These are phyloP conservation scores for Cordia subcordata DNA, from an alignment of 257 asterid genomes.

Conservation along the genomic window DNA sequence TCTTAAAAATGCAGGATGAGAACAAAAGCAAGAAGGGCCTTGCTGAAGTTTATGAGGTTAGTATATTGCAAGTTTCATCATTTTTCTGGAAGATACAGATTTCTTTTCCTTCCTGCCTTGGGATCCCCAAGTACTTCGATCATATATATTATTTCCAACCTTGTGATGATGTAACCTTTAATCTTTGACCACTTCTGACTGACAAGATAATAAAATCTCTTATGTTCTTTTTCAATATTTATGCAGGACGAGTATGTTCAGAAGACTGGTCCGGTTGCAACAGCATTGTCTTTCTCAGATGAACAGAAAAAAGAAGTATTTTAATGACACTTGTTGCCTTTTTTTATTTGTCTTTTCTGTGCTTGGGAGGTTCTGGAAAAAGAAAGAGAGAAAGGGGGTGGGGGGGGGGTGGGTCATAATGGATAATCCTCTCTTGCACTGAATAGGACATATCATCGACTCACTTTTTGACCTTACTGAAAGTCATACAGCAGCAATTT, in stretches of 20 bases:
- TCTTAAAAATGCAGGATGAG: conserved; percentile 61
- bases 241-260: conserved; percentile 92
- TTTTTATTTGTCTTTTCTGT: background rate
- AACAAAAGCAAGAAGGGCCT: conserved; percentile 93
- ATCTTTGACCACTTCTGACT: conserved; percentile 3
- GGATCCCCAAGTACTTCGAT: background rate
- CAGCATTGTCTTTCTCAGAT: conserved; percentile 69
- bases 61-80: no score
- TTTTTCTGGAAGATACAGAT: conserved; percentile 1
- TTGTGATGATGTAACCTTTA: background rate
- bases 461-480: background rate
- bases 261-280: conserved; percentile 84
- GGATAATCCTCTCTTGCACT: no score
- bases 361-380: no score
- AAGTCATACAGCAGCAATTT: background rate
- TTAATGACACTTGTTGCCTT: conserved; percentile 10
- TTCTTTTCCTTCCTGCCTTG: background rate
- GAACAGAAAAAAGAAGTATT: conserved; percentile 90
- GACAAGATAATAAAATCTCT: conserved; percentile 7
- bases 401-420: no score
- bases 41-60: conserved; percentile 85
- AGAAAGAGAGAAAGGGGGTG: background rate
- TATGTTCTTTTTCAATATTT: background rate
- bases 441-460: no score
- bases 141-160: no score